phyloP scores from a whole-genome alignment of 1,139 yeast genomes.

The Kluyveromyces sp. region DNA sequence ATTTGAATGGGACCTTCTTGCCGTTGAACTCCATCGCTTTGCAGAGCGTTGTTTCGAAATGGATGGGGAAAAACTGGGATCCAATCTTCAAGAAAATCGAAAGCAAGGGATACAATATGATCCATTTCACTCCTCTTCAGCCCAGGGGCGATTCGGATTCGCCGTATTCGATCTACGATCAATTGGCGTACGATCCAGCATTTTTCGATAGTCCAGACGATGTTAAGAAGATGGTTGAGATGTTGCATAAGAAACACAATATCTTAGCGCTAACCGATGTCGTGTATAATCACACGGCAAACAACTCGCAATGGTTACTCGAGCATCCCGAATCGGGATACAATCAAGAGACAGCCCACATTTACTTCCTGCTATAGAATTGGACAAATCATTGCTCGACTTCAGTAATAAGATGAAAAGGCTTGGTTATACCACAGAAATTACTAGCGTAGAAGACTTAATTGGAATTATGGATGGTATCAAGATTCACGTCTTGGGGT shows the following conservation, averaged over 20 bases:
- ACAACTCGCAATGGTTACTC: conserved; percentile 76
- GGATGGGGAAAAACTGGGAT: conserved; percentile 84
- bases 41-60: conserved; percentile 83
- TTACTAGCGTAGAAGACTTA: conserved; percentile 48
- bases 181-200: conserved; percentile 62
- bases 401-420: conserved; percentile 50
- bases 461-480: conserved; percentile 57
- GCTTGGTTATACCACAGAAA: conserved; percentile 52
- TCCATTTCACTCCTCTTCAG: conserved; percentile 92
- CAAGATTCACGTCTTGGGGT: conserved; percentile 55
- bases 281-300: conserved; percentile 91
- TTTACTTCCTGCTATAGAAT: conserved; percentile 71
- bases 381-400: conserved; percentile 60
- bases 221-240: conserved; percentile 39
- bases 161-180: conserved; percentile 88
- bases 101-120: conserved; percentile 82
- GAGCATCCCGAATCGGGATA: conserved; percentile 90
- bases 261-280: conserved; percentile 81
- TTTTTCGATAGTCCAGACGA: conserved; percentile 48
- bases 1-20: conserved; percentile 46
- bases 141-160: conserved; percentile 82
- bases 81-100: conserved; percentile 52
- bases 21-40: conserved; percentile 77
- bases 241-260: conserved; percentile 47
- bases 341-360: conserved; percentile 80